A percentile compares a stretch with the other conserved stretches of the same genome.
Conservation (phyloP, 495 filamentous ascomycete genomes). For the Friedmanniomyces endolithicus region DNA sequence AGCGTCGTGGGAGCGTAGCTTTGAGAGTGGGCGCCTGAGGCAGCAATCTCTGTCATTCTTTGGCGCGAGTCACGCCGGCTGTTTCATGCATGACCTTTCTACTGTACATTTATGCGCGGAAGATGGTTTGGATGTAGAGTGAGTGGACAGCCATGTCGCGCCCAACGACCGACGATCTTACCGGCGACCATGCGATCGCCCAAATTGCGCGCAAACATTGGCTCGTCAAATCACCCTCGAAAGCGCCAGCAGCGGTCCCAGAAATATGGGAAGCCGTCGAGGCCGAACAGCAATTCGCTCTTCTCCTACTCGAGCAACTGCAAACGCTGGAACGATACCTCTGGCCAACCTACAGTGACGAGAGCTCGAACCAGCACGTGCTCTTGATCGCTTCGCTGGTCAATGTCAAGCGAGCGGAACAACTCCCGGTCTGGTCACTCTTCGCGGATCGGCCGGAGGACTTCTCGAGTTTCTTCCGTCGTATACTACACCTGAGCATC, state of each 20-base stretch:
- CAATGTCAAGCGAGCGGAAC: constrained; percentile 78
- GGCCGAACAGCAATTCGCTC: constrained; percentile 60
- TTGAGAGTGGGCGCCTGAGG: neutral
- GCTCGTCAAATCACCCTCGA: constrained; percentile 52
- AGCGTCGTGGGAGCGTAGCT: neutral
- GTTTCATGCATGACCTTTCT: too few relatives aligned
- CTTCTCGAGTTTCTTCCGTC: constrained; percentile 83
- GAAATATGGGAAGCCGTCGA: constrained; percentile 89
- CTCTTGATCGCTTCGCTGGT: constrained; percentile 72
- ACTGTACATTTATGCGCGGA: too few relatives aligned
- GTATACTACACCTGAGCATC: constrained; percentile 77
- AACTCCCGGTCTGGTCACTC: constrained; percentile 74
- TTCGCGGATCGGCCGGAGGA: constrained; percentile 67
- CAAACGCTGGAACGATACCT: constrained; percentile 88
- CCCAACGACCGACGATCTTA: constrained; percentile 52
- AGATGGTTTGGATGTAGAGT: too few relatives aligned
- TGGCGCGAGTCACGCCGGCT: too few relatives aligned
- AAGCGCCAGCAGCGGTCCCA: constrained; percentile 69
- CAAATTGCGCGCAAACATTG: constrained; percentile 74
- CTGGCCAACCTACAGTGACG: constrained; percentile 85
- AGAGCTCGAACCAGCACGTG: constrained; percentile 81
- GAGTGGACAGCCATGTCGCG: constrained; percentile 21
- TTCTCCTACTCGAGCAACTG: constrained; percentile 77
- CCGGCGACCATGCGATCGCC: constrained; percentile 70
- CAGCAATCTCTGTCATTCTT: neutral